These are phyloP conservation scores for Russula virescens DNA, from an alignment of 768 basidiomycete genomes.

Conservation along the genomic window DNA sequence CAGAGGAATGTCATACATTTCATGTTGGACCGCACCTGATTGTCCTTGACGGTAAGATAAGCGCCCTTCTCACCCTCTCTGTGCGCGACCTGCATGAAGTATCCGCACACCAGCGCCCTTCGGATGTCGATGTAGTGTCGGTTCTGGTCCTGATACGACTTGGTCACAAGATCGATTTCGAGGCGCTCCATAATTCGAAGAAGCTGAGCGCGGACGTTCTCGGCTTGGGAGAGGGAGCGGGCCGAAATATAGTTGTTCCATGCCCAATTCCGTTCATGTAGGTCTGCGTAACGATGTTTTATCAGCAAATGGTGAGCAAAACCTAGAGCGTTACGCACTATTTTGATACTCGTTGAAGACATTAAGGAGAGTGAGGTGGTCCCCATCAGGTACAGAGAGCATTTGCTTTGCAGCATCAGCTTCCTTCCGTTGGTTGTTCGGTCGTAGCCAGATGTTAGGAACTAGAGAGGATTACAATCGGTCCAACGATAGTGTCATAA, in stretches of 20 bases:
- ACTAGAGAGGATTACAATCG: slow-evolving; percentile 39
- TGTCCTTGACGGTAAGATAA: slow-evolving; percentile 92
- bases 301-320: background rate
- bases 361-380: slow-evolving; percentile 91
- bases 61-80: slow-evolving; percentile 86
- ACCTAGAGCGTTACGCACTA: slow-evolving; percentile 43
- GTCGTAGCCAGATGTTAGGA: slow-evolving; percentile 92
- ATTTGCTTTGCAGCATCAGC: slow-evolving; percentile 89
- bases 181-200: slow-evolving; percentile 88
- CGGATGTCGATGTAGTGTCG: slow-evolving; percentile 64
- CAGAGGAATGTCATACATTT: background rate
- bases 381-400: slow-evolving; percentile 90
- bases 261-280: slow-evolving; percentile 79
- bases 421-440: slow-evolving; percentile 79
- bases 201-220: slow-evolving; percentile 88
- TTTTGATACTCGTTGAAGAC: slow-evolving; percentile 89
- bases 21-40: slow-evolving; percentile 52
- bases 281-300: background rate
- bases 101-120: slow-evolving; percentile 82
- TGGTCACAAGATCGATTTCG: slow-evolving; percentile 70
- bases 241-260: slow-evolving; percentile 85
- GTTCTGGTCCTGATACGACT: slow-evolving; percentile 48
- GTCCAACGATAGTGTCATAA: background rate
- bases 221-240: slow-evolving; percentile 81
- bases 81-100: slow-evolving; percentile 98